A percentile compares a stretch with the other conserved stretches of the same genome.
Conservation (phyloP, 495 filamentous ascomycete species). For the Staphylotrichum longicolle region DNA sequence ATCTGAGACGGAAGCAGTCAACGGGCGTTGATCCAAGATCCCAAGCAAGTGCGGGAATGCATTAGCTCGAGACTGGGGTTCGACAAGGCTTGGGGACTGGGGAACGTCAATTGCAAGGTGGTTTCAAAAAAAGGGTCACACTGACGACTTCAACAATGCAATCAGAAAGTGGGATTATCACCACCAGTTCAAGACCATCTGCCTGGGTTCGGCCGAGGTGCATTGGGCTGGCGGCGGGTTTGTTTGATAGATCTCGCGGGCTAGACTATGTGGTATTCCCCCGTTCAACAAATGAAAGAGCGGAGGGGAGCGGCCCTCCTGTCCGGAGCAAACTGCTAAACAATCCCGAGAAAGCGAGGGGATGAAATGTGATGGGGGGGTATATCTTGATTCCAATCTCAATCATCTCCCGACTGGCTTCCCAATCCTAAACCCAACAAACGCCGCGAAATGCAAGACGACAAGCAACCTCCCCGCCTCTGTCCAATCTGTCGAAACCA, state of each 20-base stretch:
- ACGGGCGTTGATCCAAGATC: no score
- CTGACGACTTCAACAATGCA: background rate
- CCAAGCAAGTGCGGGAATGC: no score
- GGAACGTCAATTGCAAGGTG: no score
- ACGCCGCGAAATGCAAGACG: slow-evolving; percentile 3
- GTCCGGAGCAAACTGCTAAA: background rate
- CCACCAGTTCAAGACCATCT: background rate
- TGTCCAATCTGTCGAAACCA: slow-evolving; percentile 6
- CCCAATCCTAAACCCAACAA: background rate
- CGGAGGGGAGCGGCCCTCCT: background rate
- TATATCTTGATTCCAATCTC: no score
- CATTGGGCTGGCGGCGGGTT: background rate
- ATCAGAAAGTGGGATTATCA: background rate
- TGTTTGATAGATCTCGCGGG: background rate
- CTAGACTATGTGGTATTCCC: background rate
- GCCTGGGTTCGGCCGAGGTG: background rate
- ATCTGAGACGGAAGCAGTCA: no score
- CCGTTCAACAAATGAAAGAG: background rate
- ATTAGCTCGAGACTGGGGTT: no score
- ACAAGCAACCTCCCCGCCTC: background rate
- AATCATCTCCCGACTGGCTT: no score
- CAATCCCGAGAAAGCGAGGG: no score
- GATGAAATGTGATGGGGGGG: no score
- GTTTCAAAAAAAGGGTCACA: background rate
- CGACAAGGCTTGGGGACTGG: no score